These are phyloP conservation scores for Blastobotrys malaysiensis DNA, from an alignment of 1,139 yeast species.

Conservation along the genomic window DNA sequence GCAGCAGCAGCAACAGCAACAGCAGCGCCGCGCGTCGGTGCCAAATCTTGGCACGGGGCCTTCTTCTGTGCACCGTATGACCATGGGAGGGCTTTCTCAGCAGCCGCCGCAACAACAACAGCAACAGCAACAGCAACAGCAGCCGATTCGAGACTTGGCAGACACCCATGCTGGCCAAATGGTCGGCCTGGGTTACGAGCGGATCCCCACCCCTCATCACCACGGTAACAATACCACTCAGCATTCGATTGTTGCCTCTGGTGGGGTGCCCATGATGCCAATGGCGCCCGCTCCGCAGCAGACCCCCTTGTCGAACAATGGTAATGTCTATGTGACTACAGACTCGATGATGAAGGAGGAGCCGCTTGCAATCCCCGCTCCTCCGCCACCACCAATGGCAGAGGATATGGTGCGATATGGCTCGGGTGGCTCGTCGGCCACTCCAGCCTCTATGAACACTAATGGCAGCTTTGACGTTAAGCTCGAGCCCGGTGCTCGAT, in stretches of 20 bases:
- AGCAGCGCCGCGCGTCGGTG: not conserved
- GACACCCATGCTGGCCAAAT: not conserved
- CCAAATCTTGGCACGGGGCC: not conserved
- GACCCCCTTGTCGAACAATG: not conserved
- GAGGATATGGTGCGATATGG: not conserved
- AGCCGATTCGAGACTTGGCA: not conserved
- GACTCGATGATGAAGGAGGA: too few relatives aligned
- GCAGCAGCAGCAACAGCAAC: slow-evolving; percentile 3
- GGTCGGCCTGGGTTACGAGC: not conserved
- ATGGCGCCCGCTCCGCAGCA: not conserved
- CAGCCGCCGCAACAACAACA: too few relatives aligned
- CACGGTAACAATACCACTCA: not conserved
- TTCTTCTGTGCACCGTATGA: not conserved
- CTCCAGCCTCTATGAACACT: not conserved
- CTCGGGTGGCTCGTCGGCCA: not conserved
- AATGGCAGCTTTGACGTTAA: not conserved
- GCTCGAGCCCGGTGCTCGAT: not conserved
- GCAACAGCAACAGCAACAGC: not conserved
- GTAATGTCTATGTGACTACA: too few relatives aligned
- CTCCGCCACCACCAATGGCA: not conserved
- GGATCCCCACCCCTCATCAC: not conserved
- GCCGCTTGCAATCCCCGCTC: too few relatives aligned
- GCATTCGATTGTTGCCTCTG: not conserved
- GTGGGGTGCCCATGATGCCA: not conserved
- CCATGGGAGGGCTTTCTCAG: too few relatives aligned